Percentiles rank a stretch among this genome's conserved stretches.
Evolutionary conservation across 305 asterid genomes (phyloP).

Genomic region (Ilex paraguariensis): DNA sequence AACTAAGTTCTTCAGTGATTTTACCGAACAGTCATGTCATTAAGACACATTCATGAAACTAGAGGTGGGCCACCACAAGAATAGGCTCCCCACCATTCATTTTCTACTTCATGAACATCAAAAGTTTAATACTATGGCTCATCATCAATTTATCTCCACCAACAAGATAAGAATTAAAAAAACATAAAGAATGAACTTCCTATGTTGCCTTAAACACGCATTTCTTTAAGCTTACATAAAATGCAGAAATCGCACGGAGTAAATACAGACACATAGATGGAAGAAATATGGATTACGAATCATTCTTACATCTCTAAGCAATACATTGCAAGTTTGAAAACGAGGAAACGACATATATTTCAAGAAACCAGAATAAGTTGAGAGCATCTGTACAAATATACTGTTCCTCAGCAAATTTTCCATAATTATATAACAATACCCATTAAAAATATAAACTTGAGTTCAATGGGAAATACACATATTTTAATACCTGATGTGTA

Average conservation of each 20-base stretch:
- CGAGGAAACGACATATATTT: too few species aligned
- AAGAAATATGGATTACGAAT: not conserved
- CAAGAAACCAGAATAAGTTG: not conserved
- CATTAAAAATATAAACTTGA: not conserved
- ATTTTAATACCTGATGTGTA: constrained; percentile 60
- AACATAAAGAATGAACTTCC: not conserved
- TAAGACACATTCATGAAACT: not conserved
- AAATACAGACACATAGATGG: not conserved
- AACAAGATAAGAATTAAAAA: not conserved
- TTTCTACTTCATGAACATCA: not conserved
- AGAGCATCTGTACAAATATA: not conserved
- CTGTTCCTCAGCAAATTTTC: not conserved
- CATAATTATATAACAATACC: not conserved
- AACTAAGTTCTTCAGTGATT: not conserved
- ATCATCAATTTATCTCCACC: not conserved
- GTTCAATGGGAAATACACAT: not conserved
- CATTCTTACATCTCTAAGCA: not conserved
- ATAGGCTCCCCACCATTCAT: not conserved
- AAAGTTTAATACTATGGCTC: not conserved
- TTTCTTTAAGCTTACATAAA: not conserved
- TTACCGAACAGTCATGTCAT: not conserved
- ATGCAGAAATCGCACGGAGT: not conserved
- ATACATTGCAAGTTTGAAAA: too few species aligned
- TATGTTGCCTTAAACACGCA: too few species aligned
- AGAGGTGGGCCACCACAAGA: not conserved